Evolutionary conservation across 2,329 filamentous ascomycete genomes (phyloP).

Genomic region (Colletotrichum incanum): DNA sequence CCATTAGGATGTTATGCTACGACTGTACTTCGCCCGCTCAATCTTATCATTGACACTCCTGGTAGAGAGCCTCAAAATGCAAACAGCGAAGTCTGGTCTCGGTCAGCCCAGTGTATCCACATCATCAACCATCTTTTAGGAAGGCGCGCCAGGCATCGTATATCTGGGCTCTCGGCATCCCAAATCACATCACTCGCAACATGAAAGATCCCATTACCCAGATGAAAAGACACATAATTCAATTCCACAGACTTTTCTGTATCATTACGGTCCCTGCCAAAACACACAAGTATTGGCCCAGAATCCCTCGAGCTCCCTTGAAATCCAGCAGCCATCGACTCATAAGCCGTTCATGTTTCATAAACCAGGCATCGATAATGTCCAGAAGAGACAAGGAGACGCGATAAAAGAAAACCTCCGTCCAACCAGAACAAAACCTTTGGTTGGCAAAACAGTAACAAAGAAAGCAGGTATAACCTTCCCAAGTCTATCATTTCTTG

Average conservation of each 20-base stretch:
- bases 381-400: not conserved
- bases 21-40: no score
- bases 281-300: not conserved
- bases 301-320: not conserved
- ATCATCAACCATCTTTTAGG: no score
- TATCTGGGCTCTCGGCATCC: no score
- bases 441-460: not conserved
- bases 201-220: not conserved
- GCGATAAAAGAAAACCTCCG: not conserved
- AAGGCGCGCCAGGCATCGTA: no score
- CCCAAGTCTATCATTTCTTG: not conserved
- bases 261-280: not conserved
- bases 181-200: not conserved
- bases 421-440: not conserved
- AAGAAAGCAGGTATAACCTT: not conserved
- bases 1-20: no score
- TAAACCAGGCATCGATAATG: constrained; percentile 8
- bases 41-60: no score
- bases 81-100: no score
- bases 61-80: no score
- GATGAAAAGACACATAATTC: no score
- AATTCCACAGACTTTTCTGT: constrained; percentile 3
- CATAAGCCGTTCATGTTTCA: constrained; percentile 3
- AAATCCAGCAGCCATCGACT: not conserved
- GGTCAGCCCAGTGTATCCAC: no score